Conservation (phyloP, 2,329 filamentous ascomycete species). For the Penicillium fuscoglaucum region DNA sequence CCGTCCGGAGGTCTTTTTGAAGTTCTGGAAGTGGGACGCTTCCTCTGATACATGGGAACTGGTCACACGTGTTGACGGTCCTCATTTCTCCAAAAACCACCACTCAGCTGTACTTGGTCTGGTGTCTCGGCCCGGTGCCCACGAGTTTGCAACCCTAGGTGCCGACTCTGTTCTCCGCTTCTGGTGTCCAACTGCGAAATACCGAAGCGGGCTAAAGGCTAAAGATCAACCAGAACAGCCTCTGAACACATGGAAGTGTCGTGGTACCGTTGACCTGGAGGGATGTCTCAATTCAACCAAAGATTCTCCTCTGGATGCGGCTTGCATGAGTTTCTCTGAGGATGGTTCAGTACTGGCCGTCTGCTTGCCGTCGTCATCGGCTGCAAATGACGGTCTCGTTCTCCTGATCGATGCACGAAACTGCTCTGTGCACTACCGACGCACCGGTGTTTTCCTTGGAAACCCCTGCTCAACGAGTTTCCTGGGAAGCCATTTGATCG, state of each 20-base stretch:
- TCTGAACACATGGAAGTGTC: conserved; percentile 74
- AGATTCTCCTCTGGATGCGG: conserved; percentile 50
- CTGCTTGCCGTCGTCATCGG: conserved; percentile 42
- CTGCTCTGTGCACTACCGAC: conserved; percentile 65
- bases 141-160: conserved; percentile 81
- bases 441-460: conserved; percentile 67
- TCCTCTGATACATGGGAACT: conserved; percentile 66
- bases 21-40: conserved; percentile 77
- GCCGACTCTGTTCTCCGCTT: conserved; percentile 74
- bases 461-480: conserved; percentile 68
- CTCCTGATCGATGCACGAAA: conserved; percentile 74
- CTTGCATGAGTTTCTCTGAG: conserved; percentile 73
- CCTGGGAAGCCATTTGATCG: conserved; percentile 70
- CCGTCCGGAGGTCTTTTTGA: conserved; percentile 71
- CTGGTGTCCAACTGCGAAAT: conserved; percentile 74
- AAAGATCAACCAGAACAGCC: conserved; percentile 48
- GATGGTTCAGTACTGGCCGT: conserved; percentile 82
- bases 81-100: conserved; percentile 63
- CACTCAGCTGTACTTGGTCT: conserved; percentile 68
- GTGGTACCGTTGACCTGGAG: conserved; percentile 55
- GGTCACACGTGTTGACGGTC: conserved; percentile 77
- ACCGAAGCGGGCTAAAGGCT: conserved; percentile 66
- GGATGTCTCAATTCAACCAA: conserved; percentile 25
- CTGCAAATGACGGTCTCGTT: conserved; percentile 60
- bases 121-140: conserved; percentile 65